Percentiles rank a stretch among this genome's conserved stretches.
phyloP scores from a whole-genome alignment of 2,329 filamentous ascomycete genomes.

The Alternaria arbusti region DNA sequence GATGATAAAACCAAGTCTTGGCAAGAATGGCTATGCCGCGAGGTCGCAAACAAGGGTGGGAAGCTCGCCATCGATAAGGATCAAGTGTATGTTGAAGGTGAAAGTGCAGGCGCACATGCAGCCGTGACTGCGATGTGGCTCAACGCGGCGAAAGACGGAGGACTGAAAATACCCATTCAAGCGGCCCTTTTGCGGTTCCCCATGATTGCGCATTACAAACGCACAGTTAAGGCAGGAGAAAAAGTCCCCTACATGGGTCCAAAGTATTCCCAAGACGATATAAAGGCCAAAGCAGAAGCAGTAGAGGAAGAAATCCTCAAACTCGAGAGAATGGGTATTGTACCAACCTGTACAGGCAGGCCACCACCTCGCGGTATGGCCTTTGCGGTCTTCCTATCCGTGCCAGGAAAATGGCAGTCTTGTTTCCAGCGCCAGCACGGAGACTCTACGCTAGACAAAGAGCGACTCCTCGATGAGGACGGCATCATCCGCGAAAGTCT shows the following conservation, averaged over 20 bases:
- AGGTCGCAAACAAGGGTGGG: background rate
- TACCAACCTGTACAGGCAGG: background rate
- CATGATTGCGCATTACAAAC: conserved; percentile 1
- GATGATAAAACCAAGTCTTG: background rate
- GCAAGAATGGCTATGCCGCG: background rate
- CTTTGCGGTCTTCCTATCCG: background rate
- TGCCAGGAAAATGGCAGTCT: background rate
- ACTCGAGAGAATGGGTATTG: background rate
- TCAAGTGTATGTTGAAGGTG: background rate
- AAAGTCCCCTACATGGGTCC: background rate
- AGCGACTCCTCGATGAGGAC: no score
- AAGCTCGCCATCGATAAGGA: background rate
- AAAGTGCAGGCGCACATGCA: background rate
- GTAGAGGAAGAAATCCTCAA: background rate
- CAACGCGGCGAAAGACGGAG: background rate
- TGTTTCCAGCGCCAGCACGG: background rate
- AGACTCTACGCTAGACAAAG: background rate
- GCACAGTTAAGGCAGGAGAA: background rate
- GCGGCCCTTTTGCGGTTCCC: background rate
- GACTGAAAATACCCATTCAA: background rate
- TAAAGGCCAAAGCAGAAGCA: background rate
- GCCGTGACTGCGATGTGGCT: background rate
- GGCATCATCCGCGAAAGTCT: no score
- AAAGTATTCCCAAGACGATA: no score
- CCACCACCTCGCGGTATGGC: background rate